These are phyloP conservation scores for Agastache rugosa DNA, from an alignment of 257 asterid species.

Conservation along the genomic window DNA sequence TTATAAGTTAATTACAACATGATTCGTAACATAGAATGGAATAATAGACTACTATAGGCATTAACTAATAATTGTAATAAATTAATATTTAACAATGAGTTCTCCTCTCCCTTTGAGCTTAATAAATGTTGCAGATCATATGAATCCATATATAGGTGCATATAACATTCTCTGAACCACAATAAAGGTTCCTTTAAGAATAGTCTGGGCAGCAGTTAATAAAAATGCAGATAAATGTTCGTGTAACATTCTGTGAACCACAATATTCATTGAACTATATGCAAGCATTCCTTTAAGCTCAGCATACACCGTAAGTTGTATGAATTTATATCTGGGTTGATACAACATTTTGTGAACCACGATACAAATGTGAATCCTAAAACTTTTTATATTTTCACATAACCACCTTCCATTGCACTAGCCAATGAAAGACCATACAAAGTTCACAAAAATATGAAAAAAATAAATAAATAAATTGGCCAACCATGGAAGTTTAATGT, in stretches of 20 bases:
- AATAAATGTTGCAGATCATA: not conserved
- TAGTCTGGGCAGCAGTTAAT: not conserved
- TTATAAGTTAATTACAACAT: not conserved
- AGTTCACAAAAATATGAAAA: not conserved
- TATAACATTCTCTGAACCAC: not conserved
- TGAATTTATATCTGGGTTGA: not conserved
- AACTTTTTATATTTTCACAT: not conserved
- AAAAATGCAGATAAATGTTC: not conserved
- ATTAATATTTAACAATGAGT: not conserved
- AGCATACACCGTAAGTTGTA: not conserved
- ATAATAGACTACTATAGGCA: not conserved
- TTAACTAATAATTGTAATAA: not conserved
- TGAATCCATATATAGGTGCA: not conserved
- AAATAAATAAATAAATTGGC: not conserved
- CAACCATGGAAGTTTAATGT: not conserved
- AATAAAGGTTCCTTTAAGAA: not conserved
- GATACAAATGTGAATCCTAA: not conserved
- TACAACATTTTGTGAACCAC: not conserved
- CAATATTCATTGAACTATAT: not conserved
- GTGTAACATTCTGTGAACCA: not conserved
- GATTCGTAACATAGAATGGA: not conserved
- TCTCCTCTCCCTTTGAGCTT: not conserved
- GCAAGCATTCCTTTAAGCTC: conserved; percentile 13
- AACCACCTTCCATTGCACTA: not conserved
- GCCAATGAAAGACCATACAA: not conserved